phyloP scores from a whole-genome alignment of 1,284 basidiomycete genomes.

The Meripilus lineatus region DNA sequence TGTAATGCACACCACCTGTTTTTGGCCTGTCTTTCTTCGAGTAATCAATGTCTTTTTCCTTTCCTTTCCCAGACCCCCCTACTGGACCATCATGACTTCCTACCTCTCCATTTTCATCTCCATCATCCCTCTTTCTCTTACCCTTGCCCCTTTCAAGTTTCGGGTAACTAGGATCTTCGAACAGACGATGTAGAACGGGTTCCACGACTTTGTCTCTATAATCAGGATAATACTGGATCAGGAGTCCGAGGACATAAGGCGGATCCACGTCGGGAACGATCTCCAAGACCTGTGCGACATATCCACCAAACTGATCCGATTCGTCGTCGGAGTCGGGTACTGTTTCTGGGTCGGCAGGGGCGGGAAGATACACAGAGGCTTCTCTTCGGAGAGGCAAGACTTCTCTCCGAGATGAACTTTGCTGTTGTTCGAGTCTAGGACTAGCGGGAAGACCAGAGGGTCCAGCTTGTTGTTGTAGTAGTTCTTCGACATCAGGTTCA shows the following conservation, averaged over 20 bases:
- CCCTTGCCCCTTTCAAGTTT: conserved; percentile 48
- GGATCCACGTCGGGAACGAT: conserved; percentile 65
- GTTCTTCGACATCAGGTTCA: no score
- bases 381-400: no score
- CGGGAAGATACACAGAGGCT: no score
- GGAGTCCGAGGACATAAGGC: conserved; percentile 41
- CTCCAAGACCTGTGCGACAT: conserved; percentile 51
- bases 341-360: no score
- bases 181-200: conserved; percentile 49
- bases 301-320: no score
- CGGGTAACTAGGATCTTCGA: conserved; percentile 61
- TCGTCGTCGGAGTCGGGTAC: no score
- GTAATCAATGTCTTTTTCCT: conserved; percentile 46
- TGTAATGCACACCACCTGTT: conserved; percentile 40
- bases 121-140: conserved; percentile 42
- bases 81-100: conserved; percentile 10
- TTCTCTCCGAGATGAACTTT: no score
- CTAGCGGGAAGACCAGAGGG: no score
- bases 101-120: conserved; percentile 19
- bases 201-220: conserved; percentile 40
- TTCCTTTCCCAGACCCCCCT: conserved; percentile 15
- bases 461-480: no score
- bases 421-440: no score
- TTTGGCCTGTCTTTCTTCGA: conserved; percentile 36
- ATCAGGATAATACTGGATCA: conserved; percentile 33